Conservation (phyloP, 2,329 filamentous ascomycete genomes). For the Fusarium sp. region DNA sequence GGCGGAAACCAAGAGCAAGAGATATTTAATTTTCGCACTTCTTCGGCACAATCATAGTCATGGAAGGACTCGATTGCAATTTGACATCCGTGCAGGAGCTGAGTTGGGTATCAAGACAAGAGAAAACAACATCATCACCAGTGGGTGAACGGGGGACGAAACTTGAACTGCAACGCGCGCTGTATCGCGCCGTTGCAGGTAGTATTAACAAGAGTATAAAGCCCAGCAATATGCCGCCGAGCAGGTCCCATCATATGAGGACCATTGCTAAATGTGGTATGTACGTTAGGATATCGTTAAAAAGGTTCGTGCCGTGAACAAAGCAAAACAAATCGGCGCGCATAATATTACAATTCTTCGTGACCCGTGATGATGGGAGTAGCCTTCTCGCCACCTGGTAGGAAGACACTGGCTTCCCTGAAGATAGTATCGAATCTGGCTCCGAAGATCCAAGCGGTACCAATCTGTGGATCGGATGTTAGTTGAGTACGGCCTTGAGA, state of each 20-base stretch:
- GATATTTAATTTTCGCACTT: conserved; percentile 85
- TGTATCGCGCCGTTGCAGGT: conserved; percentile 28
- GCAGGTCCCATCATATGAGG: conserved; percentile 17
- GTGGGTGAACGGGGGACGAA: conserved; percentile 10
- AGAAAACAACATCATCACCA: not conserved
- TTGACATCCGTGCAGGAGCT: conserved; percentile 94
- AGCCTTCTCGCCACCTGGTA: conserved; percentile 36
- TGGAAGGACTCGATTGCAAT: conserved; percentile 88
- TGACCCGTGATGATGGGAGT: conserved; percentile 42
- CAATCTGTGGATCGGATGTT: conserved; percentile 64
- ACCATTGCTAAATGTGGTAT: conserved; percentile 34
- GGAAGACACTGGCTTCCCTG: conserved; percentile 37
- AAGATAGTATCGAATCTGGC: conserved; percentile 75
- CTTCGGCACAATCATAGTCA: conserved; percentile 98
- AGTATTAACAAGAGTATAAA: conserved; percentile 42
- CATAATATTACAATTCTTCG: conserved; percentile 48
- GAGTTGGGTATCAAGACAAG: not conserved
- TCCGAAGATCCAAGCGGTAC: conserved; percentile 79
- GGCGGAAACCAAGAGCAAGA: conserved; percentile 44
- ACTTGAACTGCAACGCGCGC: conserved; percentile 28
- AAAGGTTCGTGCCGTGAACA: conserved; percentile 31
- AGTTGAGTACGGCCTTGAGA: not conserved
- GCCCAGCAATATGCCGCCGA: conserved; percentile 19
- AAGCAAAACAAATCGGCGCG: conserved; percentile 26
- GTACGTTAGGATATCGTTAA: conserved; percentile 45